Evolutionary conservation across 495 filamentous ascomycete genomes (phyloP).

Genomic region (Penicillium daleae): DNA sequence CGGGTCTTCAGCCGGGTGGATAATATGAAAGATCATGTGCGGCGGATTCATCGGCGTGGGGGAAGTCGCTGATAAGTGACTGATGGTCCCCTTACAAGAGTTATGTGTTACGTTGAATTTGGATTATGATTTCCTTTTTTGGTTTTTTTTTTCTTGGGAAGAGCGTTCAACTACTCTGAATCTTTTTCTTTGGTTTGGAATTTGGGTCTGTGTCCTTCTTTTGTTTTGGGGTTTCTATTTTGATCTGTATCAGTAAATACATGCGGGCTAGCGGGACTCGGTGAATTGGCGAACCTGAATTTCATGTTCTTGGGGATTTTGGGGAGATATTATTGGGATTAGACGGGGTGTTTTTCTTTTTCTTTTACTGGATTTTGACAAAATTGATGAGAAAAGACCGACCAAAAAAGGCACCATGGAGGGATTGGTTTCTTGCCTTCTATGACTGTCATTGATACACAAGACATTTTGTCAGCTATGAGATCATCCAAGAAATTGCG

Average conservation of each 20-base stretch:
- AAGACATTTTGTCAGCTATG: not conserved
- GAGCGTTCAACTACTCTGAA: not conserved
- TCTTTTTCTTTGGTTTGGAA: not conserved
- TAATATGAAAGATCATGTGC: constrained; percentile 66
- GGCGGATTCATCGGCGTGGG: constrained; percentile 47
- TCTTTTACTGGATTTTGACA: not conserved
- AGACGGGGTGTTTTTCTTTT: not conserved
- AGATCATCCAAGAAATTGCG: not conserved
- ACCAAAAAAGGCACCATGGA: too few species aligned
- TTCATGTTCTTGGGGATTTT: not conserved
- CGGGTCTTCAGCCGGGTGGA: constrained; percentile 65
- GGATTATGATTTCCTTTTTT: not conserved
- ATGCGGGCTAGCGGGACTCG: constrained; percentile 2
- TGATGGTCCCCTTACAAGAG: not conserved
- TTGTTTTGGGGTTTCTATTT: not conserved
- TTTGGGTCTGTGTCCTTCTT: not conserved
- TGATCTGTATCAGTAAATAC: constrained; percentile 2
- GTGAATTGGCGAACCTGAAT: not conserved
- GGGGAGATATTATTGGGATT: not conserved
- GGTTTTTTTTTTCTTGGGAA: not conserved
- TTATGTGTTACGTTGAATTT: not conserved
- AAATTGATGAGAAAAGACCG: not conserved
- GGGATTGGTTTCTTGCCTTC: not conserved
- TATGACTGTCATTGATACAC: not conserved
- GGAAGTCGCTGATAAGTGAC: constrained; percentile 17